These are phyloP conservation scores for Scenedesmus sp. DNA, from an alignment of 163 green algal genomes.

Conservation along the genomic window DNA sequence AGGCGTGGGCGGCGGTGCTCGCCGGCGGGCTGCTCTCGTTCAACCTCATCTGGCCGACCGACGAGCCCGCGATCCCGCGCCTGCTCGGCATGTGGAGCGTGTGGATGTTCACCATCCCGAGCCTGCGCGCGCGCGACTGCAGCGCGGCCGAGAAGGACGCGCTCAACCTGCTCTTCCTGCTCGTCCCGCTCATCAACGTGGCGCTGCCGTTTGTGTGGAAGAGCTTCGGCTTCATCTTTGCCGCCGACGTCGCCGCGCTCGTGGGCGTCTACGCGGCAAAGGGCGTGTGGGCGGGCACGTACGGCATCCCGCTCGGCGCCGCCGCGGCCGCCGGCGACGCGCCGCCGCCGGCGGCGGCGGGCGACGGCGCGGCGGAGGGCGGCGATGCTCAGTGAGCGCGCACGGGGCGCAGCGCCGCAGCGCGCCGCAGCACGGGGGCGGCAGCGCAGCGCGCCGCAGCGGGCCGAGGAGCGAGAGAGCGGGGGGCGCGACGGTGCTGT, in stretches of 20 bases:
- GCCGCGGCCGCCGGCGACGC: slow-evolving; percentile 6
- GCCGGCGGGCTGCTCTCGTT: slow-evolving; percentile 90
- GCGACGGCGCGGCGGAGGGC: no score
- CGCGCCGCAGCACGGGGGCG: no score
- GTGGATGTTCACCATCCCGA: slow-evolving; percentile 97
- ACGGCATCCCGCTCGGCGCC: slow-evolving; percentile 41
- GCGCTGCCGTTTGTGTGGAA: slow-evolving; percentile 94
- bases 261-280: slow-evolving; percentile 86
- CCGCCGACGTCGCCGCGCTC: slow-evolving; percentile 82
- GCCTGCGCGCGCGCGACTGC: slow-evolving; percentile 93
- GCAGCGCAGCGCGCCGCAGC: no score
- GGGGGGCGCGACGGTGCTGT: no score
- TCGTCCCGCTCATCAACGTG: slow-evolving; percentile 96
- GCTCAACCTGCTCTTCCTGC: slow-evolving; percentile 94
- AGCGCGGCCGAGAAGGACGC: slow-evolving; percentile 93
- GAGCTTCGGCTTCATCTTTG: slow-evolving; percentile 93
- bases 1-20: slow-evolving; percentile 80
- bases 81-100: slow-evolving; percentile 96
- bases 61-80: slow-evolving; percentile 90
- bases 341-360: slow-evolving; percentile 5
- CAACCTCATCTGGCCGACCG: slow-evolving; percentile 96
- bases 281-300: slow-evolving; percentile 60
- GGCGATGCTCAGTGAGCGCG: no score
- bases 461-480: no score
- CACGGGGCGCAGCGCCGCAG: no score